A percentile compares a stretch with the other conserved stretches of the same genome.
Evolutionary conservation across 495 filamentous ascomycete species (phyloP).

Genomic region (Xylaria cubensis): DNA sequence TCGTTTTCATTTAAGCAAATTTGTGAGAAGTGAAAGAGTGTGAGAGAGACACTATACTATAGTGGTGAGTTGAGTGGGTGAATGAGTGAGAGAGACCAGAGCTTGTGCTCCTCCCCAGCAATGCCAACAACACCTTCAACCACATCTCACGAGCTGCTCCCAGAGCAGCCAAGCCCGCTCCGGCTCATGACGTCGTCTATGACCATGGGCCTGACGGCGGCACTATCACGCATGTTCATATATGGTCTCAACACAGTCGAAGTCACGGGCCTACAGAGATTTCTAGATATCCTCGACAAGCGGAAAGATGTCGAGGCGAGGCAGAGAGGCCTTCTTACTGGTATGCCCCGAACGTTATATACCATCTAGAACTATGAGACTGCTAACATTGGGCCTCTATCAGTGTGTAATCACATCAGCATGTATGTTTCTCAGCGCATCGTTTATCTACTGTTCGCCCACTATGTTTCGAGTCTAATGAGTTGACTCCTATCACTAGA

Average conservation of each 20-base stretch:
- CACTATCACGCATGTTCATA: conserved; percentile 51
- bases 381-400: conserved; percentile 41
- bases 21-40: not conserved
- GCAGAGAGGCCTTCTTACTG: conserved; percentile 81
- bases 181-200: conserved; percentile 60
- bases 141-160: conserved; percentile 2
- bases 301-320: conserved; percentile 72
- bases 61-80: not conserved
- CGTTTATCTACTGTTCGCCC: conserved; percentile 8
- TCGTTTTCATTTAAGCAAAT: conserved; percentile 9
- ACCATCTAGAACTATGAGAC: not conserved
- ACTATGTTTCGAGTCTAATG: conserved; percentile 21
- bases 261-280: conserved; percentile 73
- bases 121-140: conserved; percentile 24
- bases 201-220: conserved; percentile 59
- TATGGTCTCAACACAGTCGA: conserved; percentile 64
- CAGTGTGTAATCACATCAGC: conserved; percentile 94
- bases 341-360: conserved; percentile 50
- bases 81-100: not conserved
- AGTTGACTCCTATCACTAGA: conserved; percentile 52
- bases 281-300: conserved; percentile 76
- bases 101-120: not conserved
- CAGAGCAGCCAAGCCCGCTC: conserved; percentile 54
- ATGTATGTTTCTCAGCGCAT: conserved; percentile 71
- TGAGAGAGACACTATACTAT: too few relatives aligned